Evolutionary conservation across 2,329 filamentous ascomycete genomes (phyloP).

Genomic region (Colletotrichum sp.): DNA sequence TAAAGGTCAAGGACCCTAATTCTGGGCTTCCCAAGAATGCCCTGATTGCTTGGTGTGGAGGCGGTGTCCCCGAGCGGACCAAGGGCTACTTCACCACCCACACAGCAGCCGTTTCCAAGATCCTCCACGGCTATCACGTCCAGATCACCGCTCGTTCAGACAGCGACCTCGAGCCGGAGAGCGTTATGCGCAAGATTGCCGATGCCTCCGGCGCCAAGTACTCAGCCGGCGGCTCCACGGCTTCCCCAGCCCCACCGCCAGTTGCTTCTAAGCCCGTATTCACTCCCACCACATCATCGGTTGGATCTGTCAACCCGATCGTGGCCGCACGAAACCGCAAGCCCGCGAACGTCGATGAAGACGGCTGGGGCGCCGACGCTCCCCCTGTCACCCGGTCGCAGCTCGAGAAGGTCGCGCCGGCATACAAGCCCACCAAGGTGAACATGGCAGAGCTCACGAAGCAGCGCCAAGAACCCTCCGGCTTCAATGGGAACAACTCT

Average conservation of each 20-base stretch:
- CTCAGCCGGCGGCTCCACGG: constrained; percentile 67
- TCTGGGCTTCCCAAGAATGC: constrained; percentile 88
- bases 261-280: constrained; percentile 91
- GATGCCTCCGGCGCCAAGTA: constrained; percentile 97
- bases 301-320: constrained; percentile 69
- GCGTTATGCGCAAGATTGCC: constrained; percentile 90
- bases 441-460: constrained; percentile 86
- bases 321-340: constrained; percentile 67
- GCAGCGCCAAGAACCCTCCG: constrained; percentile 72
- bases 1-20: constrained; percentile 96
- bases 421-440: constrained; percentile 95
- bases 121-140: constrained; percentile 96
- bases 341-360: constrained; percentile 70
- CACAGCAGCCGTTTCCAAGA: constrained; percentile 84
- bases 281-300: constrained; percentile 70
- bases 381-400: constrained; percentile 87
- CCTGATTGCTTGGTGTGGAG: constrained; percentile 95
- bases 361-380: constrained; percentile 95
- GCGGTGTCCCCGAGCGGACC: constrained; percentile 96
- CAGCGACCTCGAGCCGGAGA: constrained; percentile 83
- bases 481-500: constrained; percentile 40
- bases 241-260: constrained; percentile 66
- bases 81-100: constrained; percentile 99
- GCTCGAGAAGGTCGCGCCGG: constrained; percentile 88
- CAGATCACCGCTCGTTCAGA: constrained; percentile 96